These are phyloP conservation scores for Dimocarpus longan DNA, from an alignment of 345 rosid genomes.

Conservation along the genomic window DNA sequence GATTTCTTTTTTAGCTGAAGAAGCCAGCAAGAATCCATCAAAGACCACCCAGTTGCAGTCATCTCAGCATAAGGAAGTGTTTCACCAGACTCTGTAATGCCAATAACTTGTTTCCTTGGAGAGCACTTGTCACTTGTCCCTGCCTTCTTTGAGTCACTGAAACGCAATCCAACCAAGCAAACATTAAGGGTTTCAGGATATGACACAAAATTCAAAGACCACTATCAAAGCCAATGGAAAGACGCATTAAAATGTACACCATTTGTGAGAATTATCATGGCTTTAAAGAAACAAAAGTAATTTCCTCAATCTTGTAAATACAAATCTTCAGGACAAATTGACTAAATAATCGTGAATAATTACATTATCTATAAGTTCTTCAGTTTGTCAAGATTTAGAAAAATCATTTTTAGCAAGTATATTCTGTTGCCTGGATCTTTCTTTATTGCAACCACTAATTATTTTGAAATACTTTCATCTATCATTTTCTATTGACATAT, in stretches of 20 bases:
- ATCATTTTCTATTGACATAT: too few relatives aligned
- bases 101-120: conserved; percentile 65
- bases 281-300: not conserved
- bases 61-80: conserved; percentile 60
- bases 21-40: conserved; percentile 70
- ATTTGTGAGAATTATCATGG: not conserved
- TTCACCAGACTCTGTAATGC: conserved; percentile 56
- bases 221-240: not conserved
- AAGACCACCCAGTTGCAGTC: conserved; percentile 57
- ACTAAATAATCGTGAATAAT: not conserved
- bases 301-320: not conserved
- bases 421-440: not conserved
- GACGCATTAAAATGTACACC: not conserved
- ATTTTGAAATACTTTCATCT: too few relatives aligned
- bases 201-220: conserved; percentile 3
- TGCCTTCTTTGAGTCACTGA: conserved; percentile 48
- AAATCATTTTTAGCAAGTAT: not conserved
- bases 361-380: not conserved
- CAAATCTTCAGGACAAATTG: not conserved
- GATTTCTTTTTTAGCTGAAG: conserved; percentile 44
- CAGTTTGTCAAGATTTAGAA: not conserved
- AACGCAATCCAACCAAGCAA: conserved; percentile 22
- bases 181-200: conserved; percentile 12
- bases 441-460: not conserved
- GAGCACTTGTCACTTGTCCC: conserved; percentile 25